Evolutionary conservation across 2,329 filamentous ascomycete species (phyloP).

Genomic region (Exserohilum turcica): DNA sequence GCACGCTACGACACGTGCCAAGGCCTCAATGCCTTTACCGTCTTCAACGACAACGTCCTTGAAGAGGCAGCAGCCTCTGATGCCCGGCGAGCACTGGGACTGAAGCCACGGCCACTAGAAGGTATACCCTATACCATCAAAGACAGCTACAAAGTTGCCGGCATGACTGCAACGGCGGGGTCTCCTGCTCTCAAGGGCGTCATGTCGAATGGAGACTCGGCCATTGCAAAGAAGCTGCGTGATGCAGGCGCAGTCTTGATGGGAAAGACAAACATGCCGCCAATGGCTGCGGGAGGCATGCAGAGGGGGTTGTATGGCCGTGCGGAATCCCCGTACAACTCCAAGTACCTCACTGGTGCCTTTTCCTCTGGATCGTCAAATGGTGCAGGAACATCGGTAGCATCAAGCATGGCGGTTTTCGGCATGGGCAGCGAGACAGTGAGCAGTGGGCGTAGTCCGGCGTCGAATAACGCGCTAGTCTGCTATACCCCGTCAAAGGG

Average conservation of each 20-base stretch:
- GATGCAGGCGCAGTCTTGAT: constrained; percentile 58
- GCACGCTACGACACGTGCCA: constrained; percentile 53
- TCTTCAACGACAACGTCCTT: constrained; percentile 55
- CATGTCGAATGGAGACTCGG: constrained; percentile 59
- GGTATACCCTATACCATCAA: constrained; percentile 65
- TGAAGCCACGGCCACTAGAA: constrained; percentile 52
- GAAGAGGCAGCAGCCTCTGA: constrained; percentile 57
- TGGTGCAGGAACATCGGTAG: constrained; percentile 58
- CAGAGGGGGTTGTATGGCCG: constrained; percentile 62
- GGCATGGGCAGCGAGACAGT: constrained; percentile 63
- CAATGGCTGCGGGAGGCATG: constrained; percentile 65
- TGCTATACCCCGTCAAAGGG: constrained; percentile 63
- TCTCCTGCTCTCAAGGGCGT: constrained; percentile 61
- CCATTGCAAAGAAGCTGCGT: constrained; percentile 55
- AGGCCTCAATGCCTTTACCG: constrained; percentile 55
- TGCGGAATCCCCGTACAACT: constrained; percentile 63
- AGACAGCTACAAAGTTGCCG: constrained; percentile 61
- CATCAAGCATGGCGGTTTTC: constrained; percentile 59
- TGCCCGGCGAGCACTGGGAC: constrained; percentile 48
- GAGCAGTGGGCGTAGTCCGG: constrained; percentile 61
- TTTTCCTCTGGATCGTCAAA: constrained; percentile 65
- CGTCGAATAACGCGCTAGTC: constrained; percentile 62
- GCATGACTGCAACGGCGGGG: constrained; percentile 60
- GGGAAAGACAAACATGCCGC: constrained; percentile 64
- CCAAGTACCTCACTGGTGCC: constrained; percentile 58